These are phyloP conservation scores for Calophaca sinica DNA, from an alignment of 306 rosid species.

Conservation along the genomic window DNA sequence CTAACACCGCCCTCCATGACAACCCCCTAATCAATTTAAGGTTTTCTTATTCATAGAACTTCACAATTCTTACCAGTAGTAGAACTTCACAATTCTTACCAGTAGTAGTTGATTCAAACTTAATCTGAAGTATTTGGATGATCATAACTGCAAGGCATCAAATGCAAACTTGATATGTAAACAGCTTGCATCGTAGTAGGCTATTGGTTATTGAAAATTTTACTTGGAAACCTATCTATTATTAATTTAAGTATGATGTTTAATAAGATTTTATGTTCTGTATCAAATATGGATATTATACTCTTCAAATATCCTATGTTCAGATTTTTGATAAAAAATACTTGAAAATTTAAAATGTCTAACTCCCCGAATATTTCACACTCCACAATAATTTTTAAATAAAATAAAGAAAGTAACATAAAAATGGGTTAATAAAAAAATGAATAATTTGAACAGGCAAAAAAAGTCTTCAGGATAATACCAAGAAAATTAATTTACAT, in stretches of 20 bases:
- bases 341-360: neutral
- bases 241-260: neutral
- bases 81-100: too few species aligned
- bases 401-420: neutral
- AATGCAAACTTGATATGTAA: too few species aligned
- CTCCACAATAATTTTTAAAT: neutral
- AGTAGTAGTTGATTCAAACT: too few species aligned
- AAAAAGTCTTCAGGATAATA: neutral
- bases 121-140: too few species aligned
- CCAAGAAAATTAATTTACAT: conserved; percentile 47
- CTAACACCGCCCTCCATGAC: too few species aligned
- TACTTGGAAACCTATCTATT: neutral
- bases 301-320: neutral
- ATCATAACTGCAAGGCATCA: too few species aligned
- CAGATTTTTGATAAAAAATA: neutral
- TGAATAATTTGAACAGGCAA: neutral
- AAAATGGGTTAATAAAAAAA: conserved; percentile 11
- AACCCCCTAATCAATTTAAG: too few species aligned
- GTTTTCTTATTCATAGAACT: too few species aligned
- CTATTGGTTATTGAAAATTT: neutral
- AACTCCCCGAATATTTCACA: neutral
- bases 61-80: too few species aligned
- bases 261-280: neutral
- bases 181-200: neutral
- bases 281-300: neutral